phyloP scores from a whole-genome alignment of 208 protist genomes.

The Crithidia thermophila region DNA sequence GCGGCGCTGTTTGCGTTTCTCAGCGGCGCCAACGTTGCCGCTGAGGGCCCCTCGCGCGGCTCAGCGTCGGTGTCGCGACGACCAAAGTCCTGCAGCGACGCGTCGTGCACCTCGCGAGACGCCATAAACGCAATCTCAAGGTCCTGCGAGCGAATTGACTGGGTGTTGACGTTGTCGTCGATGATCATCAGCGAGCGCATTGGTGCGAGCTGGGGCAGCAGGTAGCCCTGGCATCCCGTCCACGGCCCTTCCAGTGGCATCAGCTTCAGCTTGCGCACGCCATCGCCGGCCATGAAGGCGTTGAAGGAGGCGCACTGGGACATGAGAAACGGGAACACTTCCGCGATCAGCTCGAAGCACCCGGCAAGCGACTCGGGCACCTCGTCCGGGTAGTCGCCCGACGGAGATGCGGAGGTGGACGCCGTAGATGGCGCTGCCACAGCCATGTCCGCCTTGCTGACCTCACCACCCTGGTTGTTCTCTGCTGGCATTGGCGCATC shows the following conservation, averaged over 20 bases:
- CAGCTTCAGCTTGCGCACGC: conserved; percentile 49
- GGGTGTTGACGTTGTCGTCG: conserved; percentile 68
- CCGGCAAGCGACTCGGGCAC: conserved; percentile 74
- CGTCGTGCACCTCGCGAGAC: conserved; percentile 69
- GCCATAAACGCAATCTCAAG: conserved; percentile 83
- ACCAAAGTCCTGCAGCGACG: conserved; percentile 42
- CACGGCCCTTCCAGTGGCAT: conserved; percentile 63
- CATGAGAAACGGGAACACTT: conserved; percentile 88
- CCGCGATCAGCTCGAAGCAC: conserved; percentile 68
- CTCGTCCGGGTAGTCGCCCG: conserved; percentile 57
- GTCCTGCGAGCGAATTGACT: conserved; percentile 70
- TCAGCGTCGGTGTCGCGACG: conserved; percentile 16
- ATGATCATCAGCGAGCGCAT: conserved; percentile 90
- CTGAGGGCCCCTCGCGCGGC: neutral
- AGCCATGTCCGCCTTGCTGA: neutral
- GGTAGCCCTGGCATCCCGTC: conserved; percentile 79
- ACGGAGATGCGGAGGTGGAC: too few species aligned
- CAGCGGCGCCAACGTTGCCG: neutral
- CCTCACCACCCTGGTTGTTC: neutral
- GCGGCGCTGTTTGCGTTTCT: neutral
- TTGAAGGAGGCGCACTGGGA: conserved; percentile 82
- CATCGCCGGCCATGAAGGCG: conserved; percentile 78
- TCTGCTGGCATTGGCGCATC: neutral
- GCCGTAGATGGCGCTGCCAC: neutral
- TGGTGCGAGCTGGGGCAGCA: conserved; percentile 68